These are phyloP conservation scores for Boeremia lycopersici DNA, from an alignment of 2,329 filamentous ascomycete genomes.

Conservation along the genomic window DNA sequence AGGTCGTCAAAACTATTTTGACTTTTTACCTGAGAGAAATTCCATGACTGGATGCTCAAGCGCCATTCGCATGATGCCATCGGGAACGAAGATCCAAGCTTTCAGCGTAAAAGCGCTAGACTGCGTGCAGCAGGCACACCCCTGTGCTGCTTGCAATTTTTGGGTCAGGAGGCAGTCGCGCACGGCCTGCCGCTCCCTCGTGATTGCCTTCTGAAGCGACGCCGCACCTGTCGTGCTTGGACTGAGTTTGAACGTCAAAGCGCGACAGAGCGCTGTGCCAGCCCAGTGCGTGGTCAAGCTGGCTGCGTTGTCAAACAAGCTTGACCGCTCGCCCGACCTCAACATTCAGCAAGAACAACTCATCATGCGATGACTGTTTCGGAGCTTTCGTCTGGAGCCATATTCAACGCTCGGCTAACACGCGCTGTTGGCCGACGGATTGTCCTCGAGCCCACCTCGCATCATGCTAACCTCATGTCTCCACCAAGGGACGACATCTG, in stretches of 20 bases:
- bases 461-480: slow-evolving; percentile 22
- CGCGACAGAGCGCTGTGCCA: slow-evolving; percentile 10
- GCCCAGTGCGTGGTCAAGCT: neutral
- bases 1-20: slow-evolving; percentile 17
- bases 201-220: slow-evolving; percentile 32
- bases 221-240: slow-evolving; percentile 13
- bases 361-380: slow-evolving; percentile 12
- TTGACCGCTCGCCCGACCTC: slow-evolving; percentile 12
- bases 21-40: slow-evolving; percentile 42
- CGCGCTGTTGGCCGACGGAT: slow-evolving; percentile 27
- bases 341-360: neutral
- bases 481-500: slow-evolving; percentile 28
- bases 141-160: slow-evolving; percentile 36
- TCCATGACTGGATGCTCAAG: slow-evolving; percentile 35
- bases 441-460: slow-evolving; percentile 9
- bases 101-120: slow-evolving; percentile 28
- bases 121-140: slow-evolving; percentile 22
- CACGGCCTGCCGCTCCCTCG: slow-evolving; percentile 38
- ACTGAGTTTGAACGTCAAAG: slow-evolving; percentile 16
- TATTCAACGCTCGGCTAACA: slow-evolving; percentile 5
- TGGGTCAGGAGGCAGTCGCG: slow-evolving; percentile 41
- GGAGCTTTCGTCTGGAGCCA: neutral
- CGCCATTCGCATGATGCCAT: slow-evolving; percentile 37
- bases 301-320: slow-evolving; percentile 6
- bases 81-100: slow-evolving; percentile 32